phyloP scores from a whole-genome alignment of 305 asterid species.

The Fraxinus nigra region DNA sequence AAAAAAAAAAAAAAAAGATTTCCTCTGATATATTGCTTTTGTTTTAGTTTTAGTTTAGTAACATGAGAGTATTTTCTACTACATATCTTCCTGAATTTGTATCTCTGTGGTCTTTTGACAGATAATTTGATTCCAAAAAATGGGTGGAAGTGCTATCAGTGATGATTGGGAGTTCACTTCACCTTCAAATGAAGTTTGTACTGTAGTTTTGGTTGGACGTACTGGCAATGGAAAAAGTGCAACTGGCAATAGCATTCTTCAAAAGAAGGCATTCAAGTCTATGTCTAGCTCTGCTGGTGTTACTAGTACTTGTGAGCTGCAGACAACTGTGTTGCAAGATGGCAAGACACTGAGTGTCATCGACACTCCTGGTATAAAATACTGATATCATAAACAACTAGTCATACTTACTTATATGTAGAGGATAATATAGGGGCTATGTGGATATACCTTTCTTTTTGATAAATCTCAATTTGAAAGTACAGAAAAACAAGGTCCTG shows the following conservation, averaged over 20 bases:
- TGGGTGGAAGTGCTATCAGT: slow-evolving; percentile 74
- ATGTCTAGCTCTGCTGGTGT: slow-evolving; percentile 71
- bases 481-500: background rate
- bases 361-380: slow-evolving; percentile 77
- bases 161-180: slow-evolving; percentile 80
- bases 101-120: slow-evolving; percentile 16
- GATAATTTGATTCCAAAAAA: slow-evolving; percentile 25
- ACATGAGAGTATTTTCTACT: background rate
- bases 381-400: background rate
- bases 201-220: slow-evolving; percentile 66
- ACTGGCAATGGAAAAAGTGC: slow-evolving; percentile 96
- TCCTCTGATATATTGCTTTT: background rate
- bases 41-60: background rate
- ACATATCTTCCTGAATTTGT: background rate
- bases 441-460: background rate
- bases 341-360: slow-evolving; percentile 62
- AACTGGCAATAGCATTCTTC: slow-evolving; percentile 76
- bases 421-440: background rate
- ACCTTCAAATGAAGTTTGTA: slow-evolving; percentile 44
- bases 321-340: slow-evolving; percentile 43
- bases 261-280: slow-evolving; percentile 60
- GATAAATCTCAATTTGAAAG: background rate
- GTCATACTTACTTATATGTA: background rate
- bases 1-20: too few species aligned
- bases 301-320: slow-evolving; percentile 71